Conservation (phyloP, 768 basidiomycete genomes). For the Russula sp. region DNA sequence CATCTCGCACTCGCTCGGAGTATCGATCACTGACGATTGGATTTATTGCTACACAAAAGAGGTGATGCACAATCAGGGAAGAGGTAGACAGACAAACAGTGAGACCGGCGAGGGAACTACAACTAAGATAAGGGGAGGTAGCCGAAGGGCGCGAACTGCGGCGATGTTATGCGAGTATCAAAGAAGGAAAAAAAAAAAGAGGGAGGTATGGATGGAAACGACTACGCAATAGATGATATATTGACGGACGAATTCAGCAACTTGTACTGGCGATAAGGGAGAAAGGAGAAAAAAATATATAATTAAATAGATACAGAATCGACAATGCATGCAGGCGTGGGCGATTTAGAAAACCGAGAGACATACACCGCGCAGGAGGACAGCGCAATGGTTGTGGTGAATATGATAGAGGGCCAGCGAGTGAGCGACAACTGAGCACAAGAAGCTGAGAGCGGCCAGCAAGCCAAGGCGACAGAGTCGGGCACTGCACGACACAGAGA, state of each 20-base stretch:
- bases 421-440: not conserved
- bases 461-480: not conserved
- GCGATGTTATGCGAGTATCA: not conserved
- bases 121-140: not conserved
- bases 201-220: not conserved
- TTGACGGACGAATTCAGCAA: not conserved
- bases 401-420: not conserved
- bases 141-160: not conserved
- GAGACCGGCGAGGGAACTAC: not conserved
- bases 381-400: not conserved
- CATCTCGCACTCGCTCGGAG: not conserved
- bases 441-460: not conserved
- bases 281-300: not conserved
- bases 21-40: not conserved
- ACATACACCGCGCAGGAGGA: not conserved
- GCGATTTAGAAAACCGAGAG: not conserved
- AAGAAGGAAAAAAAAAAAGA: not conserved
- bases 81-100: not conserved
- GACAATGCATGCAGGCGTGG: not conserved
- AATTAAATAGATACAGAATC: not conserved
- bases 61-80: not conserved
- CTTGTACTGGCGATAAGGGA: not conserved
- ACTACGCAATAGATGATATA: too few species aligned
- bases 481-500: too few species aligned
- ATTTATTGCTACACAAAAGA: constrained; percentile 3